phyloP scores from a whole-genome alignment of 441 rosid species.

The Erodium texanum region DNA sequence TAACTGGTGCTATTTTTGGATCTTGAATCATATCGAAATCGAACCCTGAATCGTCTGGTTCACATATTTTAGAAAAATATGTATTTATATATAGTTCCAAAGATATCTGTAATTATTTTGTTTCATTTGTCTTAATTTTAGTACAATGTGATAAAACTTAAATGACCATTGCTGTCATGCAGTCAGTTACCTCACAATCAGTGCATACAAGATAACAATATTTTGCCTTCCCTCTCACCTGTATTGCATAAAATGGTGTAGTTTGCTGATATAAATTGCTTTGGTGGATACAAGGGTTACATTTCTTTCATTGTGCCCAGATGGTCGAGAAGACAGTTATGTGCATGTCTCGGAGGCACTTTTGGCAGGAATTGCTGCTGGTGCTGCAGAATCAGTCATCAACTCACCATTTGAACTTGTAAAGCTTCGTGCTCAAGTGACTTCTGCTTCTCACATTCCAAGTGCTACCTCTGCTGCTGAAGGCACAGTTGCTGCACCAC shows the following conservation, averaged over 20 bases:
- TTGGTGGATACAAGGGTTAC: slow-evolving; percentile 15
- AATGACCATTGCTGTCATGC: background rate
- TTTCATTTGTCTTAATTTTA: background rate
- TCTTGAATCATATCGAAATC: background rate
- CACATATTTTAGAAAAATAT: background rate
- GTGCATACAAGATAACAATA: background rate
- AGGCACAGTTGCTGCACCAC: slow-evolving; percentile 32
- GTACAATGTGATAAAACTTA: background rate
- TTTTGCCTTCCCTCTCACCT: background rate
- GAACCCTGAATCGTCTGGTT: background rate
- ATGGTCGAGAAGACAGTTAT: slow-evolving; percentile 65
- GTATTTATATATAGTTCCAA: background rate
- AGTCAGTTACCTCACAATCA: background rate
- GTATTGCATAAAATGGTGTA: background rate
- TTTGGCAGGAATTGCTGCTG: slow-evolving; percentile 69
- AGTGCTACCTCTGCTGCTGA: slow-evolving; percentile 26
- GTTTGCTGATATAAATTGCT: background rate
- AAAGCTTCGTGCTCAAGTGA: slow-evolving; percentile 69
- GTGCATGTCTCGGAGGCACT: slow-evolving; percentile 64
- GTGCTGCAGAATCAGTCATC: slow-evolving; percentile 59
- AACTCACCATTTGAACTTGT: slow-evolving; percentile 75
- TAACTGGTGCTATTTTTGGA: background rate
- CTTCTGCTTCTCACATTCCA: slow-evolving; percentile 52
- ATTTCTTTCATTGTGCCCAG: slow-evolving; percentile 27
- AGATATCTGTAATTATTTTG: background rate